These are phyloP conservation scores for Adansonia rubrostipa DNA, from an alignment of 441 rosid species.

Conservation along the genomic window DNA sequence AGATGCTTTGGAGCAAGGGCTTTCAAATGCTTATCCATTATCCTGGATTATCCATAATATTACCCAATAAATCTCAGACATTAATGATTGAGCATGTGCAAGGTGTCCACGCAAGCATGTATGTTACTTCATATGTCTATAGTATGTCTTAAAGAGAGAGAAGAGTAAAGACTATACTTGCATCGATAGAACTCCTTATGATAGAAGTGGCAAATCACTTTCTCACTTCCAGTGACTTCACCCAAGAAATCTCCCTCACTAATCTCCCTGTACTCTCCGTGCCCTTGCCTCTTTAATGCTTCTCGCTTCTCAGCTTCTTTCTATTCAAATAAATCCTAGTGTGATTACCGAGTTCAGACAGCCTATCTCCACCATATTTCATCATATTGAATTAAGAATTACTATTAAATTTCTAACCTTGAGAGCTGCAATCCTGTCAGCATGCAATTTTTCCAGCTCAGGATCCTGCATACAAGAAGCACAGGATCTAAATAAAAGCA, in stretches of 20 bases:
- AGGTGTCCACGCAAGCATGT: neutral
- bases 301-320: conserved; percentile 94
- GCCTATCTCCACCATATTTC: conserved; percentile 19
- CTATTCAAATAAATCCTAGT: conserved; percentile 44
- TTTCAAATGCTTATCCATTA: conserved; percentile 95
- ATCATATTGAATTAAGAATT: neutral
- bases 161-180: conserved; percentile 59
- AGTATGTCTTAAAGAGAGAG: neutral
- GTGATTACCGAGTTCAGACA: conserved; percentile 35
- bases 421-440: conserved; percentile 86
- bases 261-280: conserved; percentile 85
- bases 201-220: conserved; percentile 83
- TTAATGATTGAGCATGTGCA: neutral
- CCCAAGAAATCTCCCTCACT: conserved; percentile 95
- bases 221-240: conserved; percentile 89
- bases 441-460: conserved; percentile 88
- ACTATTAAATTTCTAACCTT: conserved; percentile 52
- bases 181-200: conserved; percentile 90
- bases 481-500: neutral
- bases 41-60: conserved; percentile 46
- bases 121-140: neutral
- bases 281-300: conserved; percentile 77
- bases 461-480: conserved; percentile 68
- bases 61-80: conserved; percentile 14
- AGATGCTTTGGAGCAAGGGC: conserved; percentile 69